These are phyloP conservation scores for Boletellus sp. DNA, from an alignment of 1,284 basidiomycete species.

Conservation along the genomic window DNA sequence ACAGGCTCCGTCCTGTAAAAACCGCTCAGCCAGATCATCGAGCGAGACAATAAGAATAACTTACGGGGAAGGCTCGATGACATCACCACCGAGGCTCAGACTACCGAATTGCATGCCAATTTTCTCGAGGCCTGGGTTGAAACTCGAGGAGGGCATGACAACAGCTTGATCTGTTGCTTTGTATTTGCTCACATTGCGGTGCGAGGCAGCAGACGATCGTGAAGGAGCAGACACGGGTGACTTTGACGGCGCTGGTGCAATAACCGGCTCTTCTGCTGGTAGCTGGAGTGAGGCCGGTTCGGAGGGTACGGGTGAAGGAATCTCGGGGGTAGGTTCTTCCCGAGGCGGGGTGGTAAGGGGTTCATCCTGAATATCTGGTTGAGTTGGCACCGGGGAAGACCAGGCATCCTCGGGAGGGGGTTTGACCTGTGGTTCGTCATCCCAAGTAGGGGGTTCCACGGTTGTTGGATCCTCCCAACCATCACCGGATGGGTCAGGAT, in stretches of 20 bases:
- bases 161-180: slow-evolving; percentile 73
- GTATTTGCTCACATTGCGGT: slow-evolving; percentile 56
- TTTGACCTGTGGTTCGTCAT: slow-evolving; percentile 58
- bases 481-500: slow-evolving; percentile 37
- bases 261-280: slow-evolving; percentile 17
- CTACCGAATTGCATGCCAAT: slow-evolving; percentile 83
- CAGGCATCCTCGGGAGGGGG: slow-evolving; percentile 42
- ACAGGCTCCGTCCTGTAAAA: slow-evolving; percentile 19
- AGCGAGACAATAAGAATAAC: slow-evolving; percentile 20
- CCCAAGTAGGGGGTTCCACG: slow-evolving; percentile 67
- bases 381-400: slow-evolving; percentile 30
- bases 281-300: slow-evolving; percentile 16
- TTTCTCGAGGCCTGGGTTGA: slow-evolving; percentile 62
- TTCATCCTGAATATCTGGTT: slow-evolving; percentile 24
- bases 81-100: slow-evolving; percentile 66
- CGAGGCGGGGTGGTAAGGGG: not conserved
- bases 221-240: slow-evolving; percentile 35
- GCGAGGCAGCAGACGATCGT: slow-evolving; percentile 49
- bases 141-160: slow-evolving; percentile 62
- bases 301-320: slow-evolving; percentile 4
- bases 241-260: slow-evolving; percentile 24
- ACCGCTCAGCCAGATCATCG: slow-evolving; percentile 9
- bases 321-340: slow-evolving; percentile 22
- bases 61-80: slow-evolving; percentile 48
- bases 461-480: slow-evolving; percentile 77